phyloP scores from a whole-genome alignment of 2,329 filamentous ascomycete genomes.

The Pestalotiopsis sp. region DNA sequence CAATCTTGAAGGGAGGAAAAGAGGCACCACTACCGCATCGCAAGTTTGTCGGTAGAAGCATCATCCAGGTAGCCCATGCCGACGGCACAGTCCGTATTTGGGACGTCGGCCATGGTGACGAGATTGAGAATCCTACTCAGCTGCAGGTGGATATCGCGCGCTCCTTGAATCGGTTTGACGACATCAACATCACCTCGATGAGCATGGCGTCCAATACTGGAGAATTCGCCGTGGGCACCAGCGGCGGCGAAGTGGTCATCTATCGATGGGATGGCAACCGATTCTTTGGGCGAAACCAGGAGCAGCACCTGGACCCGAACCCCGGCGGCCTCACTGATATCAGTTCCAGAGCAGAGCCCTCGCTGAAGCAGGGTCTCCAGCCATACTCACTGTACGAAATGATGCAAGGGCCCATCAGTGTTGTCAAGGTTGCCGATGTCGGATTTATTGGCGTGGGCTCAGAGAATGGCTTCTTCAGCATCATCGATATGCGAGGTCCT shows the following conservation, averaged over 20 bases:
- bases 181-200: conserved; percentile 77
- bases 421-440: conserved; percentile 83
- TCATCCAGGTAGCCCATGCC: conserved; percentile 84
- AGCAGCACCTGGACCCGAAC: conserved; percentile 56
- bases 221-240: conserved; percentile 82
- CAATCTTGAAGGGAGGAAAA: conserved; percentile 77
- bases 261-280: conserved; percentile 88
- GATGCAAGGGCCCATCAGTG: conserved; percentile 79
- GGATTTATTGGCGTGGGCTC: conserved; percentile 90
- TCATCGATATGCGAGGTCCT: conserved; percentile 88
- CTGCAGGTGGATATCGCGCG: conserved; percentile 87
- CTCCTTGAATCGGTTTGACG: conserved; percentile 77
- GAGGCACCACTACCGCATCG: conserved; percentile 71
- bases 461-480: conserved; percentile 75
- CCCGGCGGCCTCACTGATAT: conserved; percentile 78
- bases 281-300: conserved; percentile 66
- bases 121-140: conserved; percentile 82
- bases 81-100: conserved; percentile 91
- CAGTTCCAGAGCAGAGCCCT: conserved; percentile 68
- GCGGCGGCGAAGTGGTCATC: conserved; percentile 80
- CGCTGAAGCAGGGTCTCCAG: conserved; percentile 77
- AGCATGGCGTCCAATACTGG: conserved; percentile 80
- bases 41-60: conserved; percentile 79
- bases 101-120: conserved; percentile 90
- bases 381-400: conserved; percentile 83